These are phyloP conservation scores for Clonostachys rosea DNA, from an alignment of 2,329 filamentous ascomycete genomes.

Conservation along the genomic window DNA sequence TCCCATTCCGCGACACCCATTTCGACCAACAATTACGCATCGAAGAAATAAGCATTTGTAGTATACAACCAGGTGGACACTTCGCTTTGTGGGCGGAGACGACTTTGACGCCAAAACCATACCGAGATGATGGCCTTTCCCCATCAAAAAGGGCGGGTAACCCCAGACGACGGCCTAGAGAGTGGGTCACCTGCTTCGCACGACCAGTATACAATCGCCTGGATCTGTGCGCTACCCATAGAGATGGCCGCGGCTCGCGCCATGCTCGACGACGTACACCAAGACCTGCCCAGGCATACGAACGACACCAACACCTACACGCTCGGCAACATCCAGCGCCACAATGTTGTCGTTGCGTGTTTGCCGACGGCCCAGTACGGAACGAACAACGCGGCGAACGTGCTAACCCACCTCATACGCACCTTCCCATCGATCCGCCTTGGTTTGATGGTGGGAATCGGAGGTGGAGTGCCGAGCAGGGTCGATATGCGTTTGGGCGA, in stretches of 20 bases:
- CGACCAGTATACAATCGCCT: conserved; percentile 9
- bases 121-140: no score
- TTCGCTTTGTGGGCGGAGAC: no score
- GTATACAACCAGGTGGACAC: no score
- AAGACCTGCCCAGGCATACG: neutral
- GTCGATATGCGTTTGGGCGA: conserved; percentile 12
- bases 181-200: neutral
- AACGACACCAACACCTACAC: conserved; percentile 8
- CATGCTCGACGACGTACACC: conserved; percentile 10
- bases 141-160: no score
- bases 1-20: no score
- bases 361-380: conserved; percentile 8
- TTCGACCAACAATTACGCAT: no score
- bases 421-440: conserved; percentile 7
- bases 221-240: conserved; percentile 9
- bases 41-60: no score
- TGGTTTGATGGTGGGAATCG: conserved; percentile 16
- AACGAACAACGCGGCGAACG: conserved; percentile 7
- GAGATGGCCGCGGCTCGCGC: conserved; percentile 8
- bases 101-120: no score
- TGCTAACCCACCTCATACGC: conserved; percentile 4
- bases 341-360: conserved; percentile 10
- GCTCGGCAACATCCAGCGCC: conserved; percentile 5
- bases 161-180: no score
- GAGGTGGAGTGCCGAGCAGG: conserved; percentile 13